Evolutionary conservation across 2,329 filamentous ascomycete species (phyloP), one percentile per base, ranked within the genome.

Genomic region (Colletotrichum neosansevieriae): DNA sequence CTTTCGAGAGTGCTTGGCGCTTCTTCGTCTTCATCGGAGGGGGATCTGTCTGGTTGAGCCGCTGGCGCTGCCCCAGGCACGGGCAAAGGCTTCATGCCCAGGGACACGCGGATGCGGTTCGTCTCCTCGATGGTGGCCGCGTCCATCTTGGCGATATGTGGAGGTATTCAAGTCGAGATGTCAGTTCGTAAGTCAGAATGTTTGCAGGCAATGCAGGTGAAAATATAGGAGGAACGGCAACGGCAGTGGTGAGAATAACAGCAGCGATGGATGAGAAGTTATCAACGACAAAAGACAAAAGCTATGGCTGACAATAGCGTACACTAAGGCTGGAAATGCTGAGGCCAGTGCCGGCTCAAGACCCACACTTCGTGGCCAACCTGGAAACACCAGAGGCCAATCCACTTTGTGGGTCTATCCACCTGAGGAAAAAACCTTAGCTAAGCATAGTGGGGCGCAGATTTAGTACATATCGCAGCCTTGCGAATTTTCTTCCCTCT

Each of bases 61-160:
- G 77, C 77, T 62, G 83, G 29, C 11, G 49, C 84, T 67, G 85
- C 86, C 72, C 93, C 93, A 29, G 94, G 92, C 11, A 97, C 92
- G 24, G 94, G 93, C 75, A 98, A 83, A 29, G 94, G 94, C 77
- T 95, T 93, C 84, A 98, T 89, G 76, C 95, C 95, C 82, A 98
- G 89, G 57, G 94, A 93, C 74, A 91, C 86, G 75, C 95, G 94
- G 76, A 98, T 91, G 77, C 94, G 92, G 83, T 98, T 98, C 72
- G 93, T 94, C 85, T 98, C 94, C 80, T 97, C 93, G 76, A 98
- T 94, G 32, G 92, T 91, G 50, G 93, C 88, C 74, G 89, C 84
- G 78, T 91, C 88, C 83, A 89, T 89, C 51, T 73, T 81, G 74
- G 54, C 67, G 56, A 59, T 42, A 4, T 29, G 44, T 3, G 15